These are phyloP conservation scores for Chrysanthemum lavandulifolium DNA, from an alignment of 129 eudicot genomes.

Conservation along the genomic window DNA sequence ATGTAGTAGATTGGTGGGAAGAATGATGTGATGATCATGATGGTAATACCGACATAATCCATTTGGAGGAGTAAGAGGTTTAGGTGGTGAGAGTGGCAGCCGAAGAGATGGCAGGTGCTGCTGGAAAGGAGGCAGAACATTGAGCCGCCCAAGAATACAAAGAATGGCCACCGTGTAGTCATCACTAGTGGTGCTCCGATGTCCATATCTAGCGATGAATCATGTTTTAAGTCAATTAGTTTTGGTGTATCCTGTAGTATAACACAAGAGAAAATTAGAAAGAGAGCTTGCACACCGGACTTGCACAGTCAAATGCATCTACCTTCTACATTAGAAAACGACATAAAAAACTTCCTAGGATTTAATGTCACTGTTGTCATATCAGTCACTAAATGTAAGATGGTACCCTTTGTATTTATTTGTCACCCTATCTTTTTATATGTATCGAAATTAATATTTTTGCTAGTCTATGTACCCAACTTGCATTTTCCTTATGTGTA, in stretches of 20 bases:
- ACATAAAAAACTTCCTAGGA: neutral
- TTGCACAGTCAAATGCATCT: neutral
- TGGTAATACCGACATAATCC: constrained; percentile 74
- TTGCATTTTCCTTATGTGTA: too few species aligned
- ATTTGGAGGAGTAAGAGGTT: constrained; percentile 56
- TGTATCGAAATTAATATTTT: too few species aligned
- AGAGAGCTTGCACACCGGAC: neutral
- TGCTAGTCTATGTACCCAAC: too few species aligned
- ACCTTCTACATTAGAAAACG: neutral
- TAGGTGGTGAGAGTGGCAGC: constrained; percentile 75
- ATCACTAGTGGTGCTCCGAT: constrained; percentile 32
- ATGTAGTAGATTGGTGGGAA: constrained; percentile 97
- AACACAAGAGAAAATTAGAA: neutral
- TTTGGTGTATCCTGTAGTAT: constrained; percentile 52
- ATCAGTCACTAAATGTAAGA: neutral
- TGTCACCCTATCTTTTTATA: too few species aligned
- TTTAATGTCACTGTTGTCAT: neutral
- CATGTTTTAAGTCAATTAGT: constrained; percentile 57
- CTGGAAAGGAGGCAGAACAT: constrained; percentile 98
- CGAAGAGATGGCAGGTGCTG: constrained; percentile 83
- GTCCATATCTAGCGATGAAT: constrained; percentile 41
- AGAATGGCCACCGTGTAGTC: constrained; percentile 79
- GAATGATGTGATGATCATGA: constrained; percentile 92
- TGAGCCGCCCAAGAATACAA: constrained; percentile 72
- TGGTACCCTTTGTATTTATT: neutral